Percentiles rank a stretch among this genome's conserved stretches.
These are phyloP conservation scores for Phylloboletellus chloephorus DNA, from an alignment of 1,284 basidiomycete species.

Conservation along the genomic window DNA sequence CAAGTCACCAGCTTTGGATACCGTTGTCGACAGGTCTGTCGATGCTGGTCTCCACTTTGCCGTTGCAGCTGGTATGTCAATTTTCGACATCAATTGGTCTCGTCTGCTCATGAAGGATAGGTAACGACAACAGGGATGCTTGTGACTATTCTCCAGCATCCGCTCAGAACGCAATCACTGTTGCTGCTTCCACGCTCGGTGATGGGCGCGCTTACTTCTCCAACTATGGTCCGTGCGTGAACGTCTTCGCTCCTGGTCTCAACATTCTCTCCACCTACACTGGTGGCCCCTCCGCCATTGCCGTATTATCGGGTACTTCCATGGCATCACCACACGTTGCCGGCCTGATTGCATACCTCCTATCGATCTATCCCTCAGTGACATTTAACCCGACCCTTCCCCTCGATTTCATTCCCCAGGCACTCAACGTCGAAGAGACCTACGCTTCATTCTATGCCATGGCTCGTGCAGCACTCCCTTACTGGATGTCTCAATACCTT, in stretches of 20 bases:
- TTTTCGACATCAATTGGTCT: neutral
- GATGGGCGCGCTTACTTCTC: conserved; percentile 90
- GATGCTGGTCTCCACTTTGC: conserved; percentile 87
- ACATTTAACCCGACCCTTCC: conserved; percentile 50
- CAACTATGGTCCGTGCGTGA: conserved; percentile 74
- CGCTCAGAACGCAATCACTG: conserved; percentile 74
- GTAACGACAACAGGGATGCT: conserved; percentile 66
- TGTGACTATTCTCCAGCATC: conserved; percentile 81
- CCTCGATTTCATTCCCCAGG: conserved; percentile 22
- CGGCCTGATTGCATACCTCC: conserved; percentile 78
- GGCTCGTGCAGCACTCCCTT: conserved; percentile 52
- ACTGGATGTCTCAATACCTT: conserved; percentile 54
- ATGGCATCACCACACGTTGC: conserved; percentile 69
- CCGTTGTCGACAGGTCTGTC: conserved; percentile 84
- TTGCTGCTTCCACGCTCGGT: conserved; percentile 75
- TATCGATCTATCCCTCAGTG: conserved; percentile 69
- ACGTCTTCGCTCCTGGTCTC: conserved; percentile 79
- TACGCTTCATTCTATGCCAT: conserved; percentile 46
- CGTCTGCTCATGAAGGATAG: conserved; percentile 26
- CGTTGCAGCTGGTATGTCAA: conserved; percentile 82
- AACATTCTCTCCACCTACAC: conserved; percentile 81
- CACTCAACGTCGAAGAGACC: conserved; percentile 22
- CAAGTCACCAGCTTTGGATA: conserved; percentile 85
- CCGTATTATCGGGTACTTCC: conserved; percentile 72
- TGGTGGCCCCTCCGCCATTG: conserved; percentile 48